phyloP scores from a whole-genome alignment of 2,329 filamentous ascomycete species.

The Fusarium sp. region DNA sequence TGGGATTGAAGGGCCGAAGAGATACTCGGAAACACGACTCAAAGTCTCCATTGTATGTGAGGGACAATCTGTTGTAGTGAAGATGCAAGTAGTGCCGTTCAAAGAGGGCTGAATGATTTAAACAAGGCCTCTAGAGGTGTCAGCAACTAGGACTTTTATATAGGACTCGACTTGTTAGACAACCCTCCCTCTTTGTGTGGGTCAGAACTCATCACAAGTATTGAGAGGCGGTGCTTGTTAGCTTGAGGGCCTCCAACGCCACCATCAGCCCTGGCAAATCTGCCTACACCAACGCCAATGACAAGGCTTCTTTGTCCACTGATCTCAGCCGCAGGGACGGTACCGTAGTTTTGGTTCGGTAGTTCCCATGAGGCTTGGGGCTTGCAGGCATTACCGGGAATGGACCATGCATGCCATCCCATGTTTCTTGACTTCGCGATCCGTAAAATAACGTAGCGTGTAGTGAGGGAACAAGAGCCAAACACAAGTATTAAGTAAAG shows the following conservation, averaged over 20 bases:
- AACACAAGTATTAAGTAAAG: neutral
- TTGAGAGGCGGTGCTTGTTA: constrained; percentile 33
- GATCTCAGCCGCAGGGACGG: neutral
- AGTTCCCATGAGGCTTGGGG: constrained; percentile 12
- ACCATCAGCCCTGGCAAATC: constrained; percentile 24
- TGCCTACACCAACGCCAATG: constrained; percentile 22
- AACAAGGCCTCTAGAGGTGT: neutral
- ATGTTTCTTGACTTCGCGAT: neutral
- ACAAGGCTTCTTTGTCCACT: neutral
- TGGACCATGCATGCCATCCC: neutral
- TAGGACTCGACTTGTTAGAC: constrained; percentile 19
- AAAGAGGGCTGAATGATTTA: neutral
- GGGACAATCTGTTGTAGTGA: neutral
- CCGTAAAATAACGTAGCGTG: neutral
- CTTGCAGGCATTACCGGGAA: neutral
- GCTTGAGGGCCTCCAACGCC: constrained; percentile 35
- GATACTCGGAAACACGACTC: constrained; percentile 33
- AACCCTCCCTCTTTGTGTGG: constrained; percentile 11
- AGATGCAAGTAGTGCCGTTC: neutral
- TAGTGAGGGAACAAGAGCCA: neutral
- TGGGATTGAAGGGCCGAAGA: constrained; percentile 27
- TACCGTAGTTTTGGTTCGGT: constrained; percentile 1
- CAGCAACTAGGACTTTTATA: constrained; percentile 22
- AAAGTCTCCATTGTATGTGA: constrained; percentile 24
- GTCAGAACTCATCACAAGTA: constrained; percentile 10